phyloP scores from a whole-genome alignment of 2,329 filamentous ascomycete species.

The Bipolaris bicolor region DNA sequence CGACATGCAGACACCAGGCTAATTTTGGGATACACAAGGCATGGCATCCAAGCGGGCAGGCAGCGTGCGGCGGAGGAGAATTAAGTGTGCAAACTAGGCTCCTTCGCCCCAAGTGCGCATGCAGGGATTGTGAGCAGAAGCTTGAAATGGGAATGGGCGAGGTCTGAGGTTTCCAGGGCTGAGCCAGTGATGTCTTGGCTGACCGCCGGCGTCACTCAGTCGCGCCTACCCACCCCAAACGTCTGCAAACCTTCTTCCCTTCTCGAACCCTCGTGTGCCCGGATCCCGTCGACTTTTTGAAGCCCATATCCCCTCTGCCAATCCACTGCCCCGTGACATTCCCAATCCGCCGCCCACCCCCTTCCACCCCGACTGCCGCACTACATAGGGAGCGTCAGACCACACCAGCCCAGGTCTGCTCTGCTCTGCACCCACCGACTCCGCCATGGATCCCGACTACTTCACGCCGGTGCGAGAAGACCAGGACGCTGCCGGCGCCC shows the following conservation, averaged over 20 bases:
- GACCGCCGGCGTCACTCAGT: slow-evolving; percentile 18
- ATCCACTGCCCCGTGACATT: neutral
- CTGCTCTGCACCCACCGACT: slow-evolving; percentile 7
- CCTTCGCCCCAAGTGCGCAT: slow-evolving; percentile 9
- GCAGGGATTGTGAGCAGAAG: slow-evolving; percentile 12
- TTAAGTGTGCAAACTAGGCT: slow-evolving; percentile 13
- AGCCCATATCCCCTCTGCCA: neutral
- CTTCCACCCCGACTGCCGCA: slow-evolving; percentile 11
- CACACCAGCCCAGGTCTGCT: slow-evolving; percentile 13
- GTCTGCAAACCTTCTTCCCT: slow-evolving; percentile 13
- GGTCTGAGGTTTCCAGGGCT: slow-evolving; percentile 17
- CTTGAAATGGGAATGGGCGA: slow-evolving; percentile 8
- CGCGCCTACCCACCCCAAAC: slow-evolving; percentile 16
- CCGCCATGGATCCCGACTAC: slow-evolving; percentile 45
- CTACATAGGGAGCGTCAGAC: slow-evolving; percentile 16
- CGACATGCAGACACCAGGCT: slow-evolving; percentile 17
- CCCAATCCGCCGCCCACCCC: slow-evolving; percentile 6
- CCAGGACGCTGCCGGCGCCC: slow-evolving; percentile 27
- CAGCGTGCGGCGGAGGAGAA: slow-evolving; percentile 11
- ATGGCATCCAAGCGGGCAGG: slow-evolving; percentile 1
- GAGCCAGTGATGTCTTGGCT: slow-evolving; percentile 15
- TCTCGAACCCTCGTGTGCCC: slow-evolving; percentile 1
- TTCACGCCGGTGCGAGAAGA: slow-evolving; percentile 32
- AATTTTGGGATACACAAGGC: slow-evolving; percentile 22
- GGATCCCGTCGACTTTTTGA: slow-evolving; percentile 3